These are phyloP conservation scores for Hyaloperonospora arabidopsidis DNA, from an alignment of 352 stramenopile species.

Conservation along the genomic window DNA sequence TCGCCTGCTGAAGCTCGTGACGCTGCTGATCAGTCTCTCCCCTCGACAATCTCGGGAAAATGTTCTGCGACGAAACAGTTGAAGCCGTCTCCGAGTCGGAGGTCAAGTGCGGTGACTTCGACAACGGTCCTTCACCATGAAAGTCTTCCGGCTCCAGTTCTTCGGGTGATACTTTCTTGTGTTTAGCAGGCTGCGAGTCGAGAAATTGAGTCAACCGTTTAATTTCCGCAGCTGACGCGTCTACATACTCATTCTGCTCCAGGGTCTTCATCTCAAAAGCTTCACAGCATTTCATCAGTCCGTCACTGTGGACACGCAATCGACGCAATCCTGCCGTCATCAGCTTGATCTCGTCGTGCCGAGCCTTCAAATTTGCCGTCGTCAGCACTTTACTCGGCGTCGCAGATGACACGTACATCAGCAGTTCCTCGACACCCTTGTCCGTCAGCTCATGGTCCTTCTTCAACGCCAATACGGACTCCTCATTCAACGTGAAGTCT, in stretches of 20 bases:
- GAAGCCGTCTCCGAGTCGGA: slow-evolving; percentile 31
- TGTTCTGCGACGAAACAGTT: slow-evolving; percentile 29
- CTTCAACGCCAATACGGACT: slow-evolving; percentile 49
- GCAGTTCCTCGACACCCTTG: slow-evolving; percentile 52
- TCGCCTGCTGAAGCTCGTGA: slow-evolving; percentile 32
- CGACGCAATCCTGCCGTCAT: slow-evolving; percentile 40
- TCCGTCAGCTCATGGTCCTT: slow-evolving; percentile 59
- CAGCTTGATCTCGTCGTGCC: slow-evolving; percentile 46
- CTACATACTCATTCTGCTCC: slow-evolving; percentile 39
- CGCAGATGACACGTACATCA: slow-evolving; percentile 32
- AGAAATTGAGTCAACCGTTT: slow-evolving; percentile 35
- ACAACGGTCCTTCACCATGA: slow-evolving; percentile 16
- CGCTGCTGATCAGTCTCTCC: slow-evolving; percentile 31
- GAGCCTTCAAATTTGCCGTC: slow-evolving; percentile 34
- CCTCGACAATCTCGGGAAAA: slow-evolving; percentile 25
- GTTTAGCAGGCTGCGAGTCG: slow-evolving; percentile 19
- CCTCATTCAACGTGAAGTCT: slow-evolving; percentile 40
- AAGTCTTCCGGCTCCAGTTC: slow-evolving; percentile 26
- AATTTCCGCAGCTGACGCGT: slow-evolving; percentile 37
- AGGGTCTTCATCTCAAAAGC: slow-evolving; percentile 37
- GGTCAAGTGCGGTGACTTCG: slow-evolving; percentile 16
- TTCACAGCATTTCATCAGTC: slow-evolving; percentile 43
- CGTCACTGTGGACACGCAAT: slow-evolving; percentile 35
- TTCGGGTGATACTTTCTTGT: slow-evolving; percentile 9
- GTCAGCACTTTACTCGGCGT: slow-evolving; percentile 27